Evolutionary conservation across 768 basidiomycete species (phyloP).

Genomic region (Auriscalpium orientale): DNA sequence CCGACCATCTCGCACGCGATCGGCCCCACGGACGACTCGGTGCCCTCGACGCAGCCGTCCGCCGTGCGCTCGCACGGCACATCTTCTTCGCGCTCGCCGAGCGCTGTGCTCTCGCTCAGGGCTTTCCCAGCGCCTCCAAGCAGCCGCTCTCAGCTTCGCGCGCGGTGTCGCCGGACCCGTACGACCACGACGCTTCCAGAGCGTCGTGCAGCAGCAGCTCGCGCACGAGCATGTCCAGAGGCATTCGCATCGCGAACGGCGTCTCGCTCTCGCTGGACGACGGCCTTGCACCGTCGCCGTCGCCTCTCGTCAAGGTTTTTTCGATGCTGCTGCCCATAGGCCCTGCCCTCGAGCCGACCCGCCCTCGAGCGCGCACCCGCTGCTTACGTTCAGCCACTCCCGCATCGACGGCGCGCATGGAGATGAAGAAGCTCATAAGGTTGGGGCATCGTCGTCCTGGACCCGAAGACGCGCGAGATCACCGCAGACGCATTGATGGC

Average conservation of each 20-base stretch:
- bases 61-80: conserved; percentile 21
- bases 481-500: too few species aligned
- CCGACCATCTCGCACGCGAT: background rate
- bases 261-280: conserved; percentile 7
- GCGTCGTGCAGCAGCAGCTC: conserved; percentile 54
- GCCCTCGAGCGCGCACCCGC: background rate
- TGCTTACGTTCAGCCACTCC: conserved; percentile 21
- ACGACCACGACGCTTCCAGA: conserved; percentile 25
- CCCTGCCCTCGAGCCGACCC: conserved; percentile 1
- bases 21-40: background rate
- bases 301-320: conserved; percentile 17
- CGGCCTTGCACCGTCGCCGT: too few species aligned
- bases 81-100: conserved; percentile 13
- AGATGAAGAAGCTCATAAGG: too few species aligned
- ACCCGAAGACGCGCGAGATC: too few species aligned
- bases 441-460: too few species aligned
- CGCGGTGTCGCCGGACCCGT: too few species aligned
- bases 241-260: conserved; percentile 17
- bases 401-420: conserved; percentile 23
- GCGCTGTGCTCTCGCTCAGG: conserved; percentile 49
- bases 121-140: conserved; percentile 39
- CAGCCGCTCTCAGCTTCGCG: conserved; percentile 54
- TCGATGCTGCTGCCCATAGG: conserved; percentile 13
- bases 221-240: conserved; percentile 35
- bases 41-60: conserved; percentile 17